A percentile compares a stretch with the other conserved stretches of the same genome.
Evolutionary conservation across 2,329 filamentous ascomycete species (phyloP).

Genomic region (Didymella segeticola): DNA sequence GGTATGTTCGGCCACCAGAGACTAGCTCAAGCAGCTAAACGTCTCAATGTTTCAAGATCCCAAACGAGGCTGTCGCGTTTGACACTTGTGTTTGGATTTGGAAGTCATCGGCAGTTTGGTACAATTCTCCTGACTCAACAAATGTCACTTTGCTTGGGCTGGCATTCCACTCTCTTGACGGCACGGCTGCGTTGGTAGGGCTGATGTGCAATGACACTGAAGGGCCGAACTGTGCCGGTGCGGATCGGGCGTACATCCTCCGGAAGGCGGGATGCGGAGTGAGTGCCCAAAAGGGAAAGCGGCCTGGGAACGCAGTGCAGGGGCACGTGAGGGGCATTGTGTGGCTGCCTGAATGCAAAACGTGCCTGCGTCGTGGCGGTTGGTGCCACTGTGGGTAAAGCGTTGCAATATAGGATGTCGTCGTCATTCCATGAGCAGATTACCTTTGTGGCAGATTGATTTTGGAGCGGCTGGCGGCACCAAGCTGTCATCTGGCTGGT

Average conservation of each 20-base stretch:
- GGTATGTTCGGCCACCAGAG: background rate
- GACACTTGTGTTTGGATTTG: background rate
- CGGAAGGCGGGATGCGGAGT: background rate
- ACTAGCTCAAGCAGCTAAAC: slow-evolving; percentile 2
- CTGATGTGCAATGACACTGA: slow-evolving; percentile 5
- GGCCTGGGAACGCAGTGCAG: background rate
- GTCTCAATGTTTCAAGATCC: slow-evolving; percentile 1
- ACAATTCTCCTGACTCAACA: background rate
- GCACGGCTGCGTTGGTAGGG: background rate
- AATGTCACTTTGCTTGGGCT: background rate
- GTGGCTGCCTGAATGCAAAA: slow-evolving; percentile 10
- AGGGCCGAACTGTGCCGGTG: slow-evolving; percentile 8
- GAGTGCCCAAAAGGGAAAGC: background rate
- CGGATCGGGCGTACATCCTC: slow-evolving; percentile 10
- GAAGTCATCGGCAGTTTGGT: background rate
- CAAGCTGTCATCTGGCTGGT: background rate
- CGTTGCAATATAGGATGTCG: background rate
- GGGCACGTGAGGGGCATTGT: too few species aligned
- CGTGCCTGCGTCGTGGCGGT: slow-evolving; percentile 11
- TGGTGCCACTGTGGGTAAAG: background rate
- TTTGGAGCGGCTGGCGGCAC: background rate
- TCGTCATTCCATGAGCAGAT: background rate
- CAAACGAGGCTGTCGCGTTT: background rate
- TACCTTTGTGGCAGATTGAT: background rate
- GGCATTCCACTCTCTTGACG: background rate